These are phyloP conservation scores for Coniella vitis DNA, from an alignment of 2,329 filamentous ascomycete species.

Conservation along the genomic window DNA sequence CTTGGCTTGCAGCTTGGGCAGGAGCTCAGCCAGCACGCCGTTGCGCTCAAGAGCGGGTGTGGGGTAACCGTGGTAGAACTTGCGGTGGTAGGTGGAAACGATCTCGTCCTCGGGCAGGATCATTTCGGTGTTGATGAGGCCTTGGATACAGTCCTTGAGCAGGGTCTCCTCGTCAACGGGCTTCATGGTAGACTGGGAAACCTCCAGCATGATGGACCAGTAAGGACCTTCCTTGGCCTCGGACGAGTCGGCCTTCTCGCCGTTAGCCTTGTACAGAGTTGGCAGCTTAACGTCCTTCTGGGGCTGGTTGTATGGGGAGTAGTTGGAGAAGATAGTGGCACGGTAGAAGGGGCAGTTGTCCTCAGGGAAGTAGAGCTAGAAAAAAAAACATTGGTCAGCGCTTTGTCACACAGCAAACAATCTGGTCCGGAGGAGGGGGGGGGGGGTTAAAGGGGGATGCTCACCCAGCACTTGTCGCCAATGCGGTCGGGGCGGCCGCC, in stretches of 20 bases:
- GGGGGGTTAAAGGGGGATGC: too few relatives aligned
- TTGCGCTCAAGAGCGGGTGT: conserved; percentile 93
- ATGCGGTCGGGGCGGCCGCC: conserved; percentile 89
- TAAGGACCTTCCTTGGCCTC: conserved; percentile 84
- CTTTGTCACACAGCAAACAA: not conserved
- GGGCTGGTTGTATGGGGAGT: conserved; percentile 97
- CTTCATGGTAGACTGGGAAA: conserved; percentile 94
- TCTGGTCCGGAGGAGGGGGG: too few relatives aligned
- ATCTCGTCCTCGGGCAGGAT: conserved; percentile 87
- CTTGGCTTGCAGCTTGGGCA: conserved; percentile 85
- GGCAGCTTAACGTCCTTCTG: conserved; percentile 74
- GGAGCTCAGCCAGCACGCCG: conserved; percentile 83
- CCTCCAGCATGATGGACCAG: conserved; percentile 99
- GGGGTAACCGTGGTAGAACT: conserved; percentile 97
- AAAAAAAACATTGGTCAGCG: conserved; percentile 19
- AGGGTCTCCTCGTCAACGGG: conserved; percentile 81
- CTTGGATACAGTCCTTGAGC: conserved; percentile 86
- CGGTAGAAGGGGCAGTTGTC: conserved; percentile 99
- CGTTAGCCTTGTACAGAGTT: conserved; percentile 78
- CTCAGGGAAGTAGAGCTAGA: conserved; percentile 91
- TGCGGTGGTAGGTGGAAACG: conserved; percentile 94
- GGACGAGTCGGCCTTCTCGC: conserved; percentile 67
- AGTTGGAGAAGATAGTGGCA: conserved; percentile 99
- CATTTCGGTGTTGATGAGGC: conserved; percentile 97
- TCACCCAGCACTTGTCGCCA: conserved; percentile 97